Base-by-base conservation (phyloP, 192 early-diverging fungal species). In the Coemansia javaensis region DNA sequence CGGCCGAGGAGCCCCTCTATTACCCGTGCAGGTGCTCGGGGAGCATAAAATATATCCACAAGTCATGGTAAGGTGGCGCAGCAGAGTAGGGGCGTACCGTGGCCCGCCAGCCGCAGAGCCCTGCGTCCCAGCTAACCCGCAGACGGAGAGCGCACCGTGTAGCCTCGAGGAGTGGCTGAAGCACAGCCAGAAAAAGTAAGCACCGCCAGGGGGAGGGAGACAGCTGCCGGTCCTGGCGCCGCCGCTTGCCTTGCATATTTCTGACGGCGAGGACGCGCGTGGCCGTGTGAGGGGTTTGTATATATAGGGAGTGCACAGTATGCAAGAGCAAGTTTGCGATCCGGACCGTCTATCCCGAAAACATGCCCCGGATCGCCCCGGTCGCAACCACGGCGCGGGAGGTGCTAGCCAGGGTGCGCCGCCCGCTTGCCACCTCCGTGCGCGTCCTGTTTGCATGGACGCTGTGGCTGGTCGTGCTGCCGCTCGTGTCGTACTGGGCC, bases 21-120 rank as follows among this genome's bases (percentile, higher is more conserved):
- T 80, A 89, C 68, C 91, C 91, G n/a, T 94, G 91, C 79, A 90
- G 87, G 64, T 94, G 91, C 66, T 81, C 89, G 31, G 91, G 91
- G 9, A 87, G 85, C 52, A 94, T 94, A 72, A 77, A 81, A 40
- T 90, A 79, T 63, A 84, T 94, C 10, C 91, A 94, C 73, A 88
- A 92, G 60, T 78, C 83, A 22, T 92, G 56, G 50, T 52, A 34
- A 34, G 50, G 24, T 25, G 3, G 28, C 28, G 3, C 9, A 1
- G 5, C 28, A 30, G 1, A 8, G 10, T 9, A 30, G 1, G 28
- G 5, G 28, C 10, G 5, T 30, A 30, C 1, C 2, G 4, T 17
- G 16, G 15, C 15, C 17, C 28, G 28, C 1, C 28, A 16, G n/a
- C n/a, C n/a, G 6, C 7, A 28, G 8, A n/a, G n/a, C n/a, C n/a